Base-by-base conservation (phyloP, 2,329 filamentous ascomycete species). In the Colletotrichum agaves region DNA sequence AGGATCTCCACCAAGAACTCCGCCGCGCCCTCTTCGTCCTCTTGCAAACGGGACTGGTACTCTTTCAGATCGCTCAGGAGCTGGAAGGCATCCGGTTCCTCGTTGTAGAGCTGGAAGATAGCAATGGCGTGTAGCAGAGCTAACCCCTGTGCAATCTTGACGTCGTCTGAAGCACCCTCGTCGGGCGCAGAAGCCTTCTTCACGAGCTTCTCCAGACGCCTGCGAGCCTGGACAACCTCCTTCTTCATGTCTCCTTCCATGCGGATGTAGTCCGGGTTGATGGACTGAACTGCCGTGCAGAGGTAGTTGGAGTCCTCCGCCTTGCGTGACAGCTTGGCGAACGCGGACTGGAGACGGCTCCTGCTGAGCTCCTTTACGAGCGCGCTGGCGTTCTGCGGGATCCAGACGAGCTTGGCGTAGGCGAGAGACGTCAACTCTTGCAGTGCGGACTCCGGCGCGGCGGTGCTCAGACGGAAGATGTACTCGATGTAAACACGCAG, bases 61-160 rank as follows among this genome's bases (percentile, higher is more conserved):
- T 91, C 84, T 71, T 91, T 87, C n/a, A 98, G 84, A 72, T 98
- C 95, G 61, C 92, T 88, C 8, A 98, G 82, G 69, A 96, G 90
- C 55, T 91, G 90, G 21, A 97, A 87, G 0, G 94, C 93, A 75
- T 98, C 96, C 0, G 91, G 85, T 67, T 97, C 94, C 23, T 93
- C 93, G 74, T 95, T 94, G 80, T 97, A 97, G 8, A 97, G 85
- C 77, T 98, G 93, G 62, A 98, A 84, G 13, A 98, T 87, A 0
- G 93, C 91, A 59, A 98, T 86, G 0, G 93, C 90, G 76, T 97
- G 93, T 1, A 98, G 85, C 39, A 98, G 84, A 19, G 91, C 90
- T 65, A 98, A 86, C 0, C 92, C 92, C 68, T 89, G 88, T 15
- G 82, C 82, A 69, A 78, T 79, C 64, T 76, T 83, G 74, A 75